Evolutionary conservation across 805 yeast genomes (phyloP), one percentile per base, ranked within the genome.

Genomic region (Naumovozyma baii): DNA sequence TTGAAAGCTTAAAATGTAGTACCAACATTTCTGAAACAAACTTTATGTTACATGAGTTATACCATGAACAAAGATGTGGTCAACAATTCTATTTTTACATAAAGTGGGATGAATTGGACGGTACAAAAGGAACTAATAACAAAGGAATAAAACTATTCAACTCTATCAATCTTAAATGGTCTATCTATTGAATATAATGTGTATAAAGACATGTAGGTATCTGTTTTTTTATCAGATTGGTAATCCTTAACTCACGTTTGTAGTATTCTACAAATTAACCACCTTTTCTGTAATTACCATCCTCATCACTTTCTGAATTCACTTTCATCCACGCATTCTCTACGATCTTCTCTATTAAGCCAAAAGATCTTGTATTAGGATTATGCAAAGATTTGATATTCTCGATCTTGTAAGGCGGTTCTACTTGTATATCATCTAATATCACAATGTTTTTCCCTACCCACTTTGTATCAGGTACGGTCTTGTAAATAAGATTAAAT

Each of bases 71-170:
- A 42, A 33, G 34, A 17, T 22, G 34, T 4, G 46, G 49, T 7
- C 48, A 44, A 25, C 45, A 43, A 28, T 45, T 46, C 34, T 19
- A 31, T 15, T 36, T 41, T 31, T 35, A 38, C 18, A 44, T 45
- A 35, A 41, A 52, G 31, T 76, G 80, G 79, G 63, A 65, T 2
- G 69, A 73, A 0, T 62, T 80, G 48, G 94, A 83, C 57, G 94
- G 94, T 0, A 68, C 68, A 41, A 69, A 70, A 46, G 94, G 92
- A 1, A 69, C 77, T 1, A 50, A 53, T n/a, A 64, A 64, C 34
- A 72, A 69, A 45, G 87, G 87, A 0, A 40, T 63, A 3, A 64
- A 66, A 44, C 48, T 72, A 9, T 80, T 82, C 49, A 78, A 77
- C n/a, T 39, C 59, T 9, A 48, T 78, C 5, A 68, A 66, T 37